Base-by-base conservation (phyloP, 352 stramenopile genomes). In the Pythium grandisporangium region DNA sequence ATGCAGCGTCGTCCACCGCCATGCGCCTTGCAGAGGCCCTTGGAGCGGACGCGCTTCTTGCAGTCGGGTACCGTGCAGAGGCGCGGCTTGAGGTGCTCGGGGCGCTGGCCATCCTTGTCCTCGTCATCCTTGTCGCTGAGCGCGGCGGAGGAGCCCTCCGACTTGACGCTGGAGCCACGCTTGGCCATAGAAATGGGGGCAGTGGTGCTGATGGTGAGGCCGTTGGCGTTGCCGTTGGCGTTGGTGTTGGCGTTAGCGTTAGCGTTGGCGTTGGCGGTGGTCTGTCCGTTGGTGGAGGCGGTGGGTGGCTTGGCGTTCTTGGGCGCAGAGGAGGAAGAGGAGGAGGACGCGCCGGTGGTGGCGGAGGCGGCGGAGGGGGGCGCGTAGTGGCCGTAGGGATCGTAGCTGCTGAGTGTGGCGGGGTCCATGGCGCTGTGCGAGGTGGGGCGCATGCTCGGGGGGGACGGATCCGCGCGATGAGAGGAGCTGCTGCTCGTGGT, bases 21-120 rank as follows among this genome's bases (percentile, higher is more conserved):
- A 49, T 93, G 79, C 3, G 76, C 76, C 48, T 89, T 93, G 60
- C 79, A 93, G 1, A 93, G 58, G 1, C 79, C 79, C 61, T 90
- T 88, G 32, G 76, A 90, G 21, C 77, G 76, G 48, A 89, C 74
- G 32, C 74, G 73, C 60, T 91, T 93, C 45, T 84, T 84, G 59
- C 80, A 91, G 37, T 71, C 70, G 0, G 79, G 76, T 60, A 88
- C 84, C 24, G 72, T 90, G 54, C 79, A 93, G 12, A 87, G 62
- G 6, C 78, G 75, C 22, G 71, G 80, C 68, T 88, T 88, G 51
- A 88, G 70, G 35, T 67, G 55, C 25, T 88, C 75, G 14, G 70
- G 69, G 29, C 70, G 71, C 5, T 29, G 32, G 5, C 30, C 34
- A 13, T 45, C 42, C 13, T 24, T 29, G 34, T 40, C 37, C 21